Base-by-base conservation (phyloP, 352 stramenopile genomes). In the Phytophthora quininea region DNA sequence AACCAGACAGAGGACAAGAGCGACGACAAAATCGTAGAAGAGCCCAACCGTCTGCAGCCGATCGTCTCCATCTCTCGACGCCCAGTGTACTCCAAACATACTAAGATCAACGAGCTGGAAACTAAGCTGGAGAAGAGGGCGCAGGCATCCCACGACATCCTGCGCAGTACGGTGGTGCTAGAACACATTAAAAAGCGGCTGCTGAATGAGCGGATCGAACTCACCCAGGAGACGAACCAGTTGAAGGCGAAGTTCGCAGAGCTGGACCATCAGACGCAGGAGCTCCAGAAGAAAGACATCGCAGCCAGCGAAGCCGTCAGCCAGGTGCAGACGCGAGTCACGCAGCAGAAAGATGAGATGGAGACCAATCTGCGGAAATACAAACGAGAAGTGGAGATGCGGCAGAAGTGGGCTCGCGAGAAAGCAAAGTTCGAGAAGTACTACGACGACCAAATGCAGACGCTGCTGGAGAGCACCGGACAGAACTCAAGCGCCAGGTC, bases 361-460 rank as follows among this genome's bases (percentile, higher is more conserved):
- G 77, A 74, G 1, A 46, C 68, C 8, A 90, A 82, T 37, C 58
- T 81, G 42, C 80, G 83, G 53, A 84, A 88, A 32, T 93, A 90
- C 53, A 74, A 82, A 40, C 74, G 80, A 10, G 88, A 95, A 56
- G 73, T 94, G 1, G 72, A 77, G 24, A 76, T 93, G 64, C 74
- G 88, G 4, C 77, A 91, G 9, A 92, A 93, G 48, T 95, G 88
- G 88, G 75, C 79, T 2, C 64, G 82, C 0, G 88, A 95, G 59
- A 93, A 92, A 57, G 73, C 82, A 51, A 94, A 95, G 54, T 95
- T 95, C 46, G 83, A 95, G 35, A 89, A 84, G 50, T 94, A 93
- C 66, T 95, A 93, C 69, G 86, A 88, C 51, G 79, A 91, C 51
- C 88, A 95, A 61, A 76, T 95, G 37, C 68, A 74, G 29, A 57